Evolutionary conservation across 208 protist species (phyloP).

Genomic region (Entamoeba histolytica): DNA sequence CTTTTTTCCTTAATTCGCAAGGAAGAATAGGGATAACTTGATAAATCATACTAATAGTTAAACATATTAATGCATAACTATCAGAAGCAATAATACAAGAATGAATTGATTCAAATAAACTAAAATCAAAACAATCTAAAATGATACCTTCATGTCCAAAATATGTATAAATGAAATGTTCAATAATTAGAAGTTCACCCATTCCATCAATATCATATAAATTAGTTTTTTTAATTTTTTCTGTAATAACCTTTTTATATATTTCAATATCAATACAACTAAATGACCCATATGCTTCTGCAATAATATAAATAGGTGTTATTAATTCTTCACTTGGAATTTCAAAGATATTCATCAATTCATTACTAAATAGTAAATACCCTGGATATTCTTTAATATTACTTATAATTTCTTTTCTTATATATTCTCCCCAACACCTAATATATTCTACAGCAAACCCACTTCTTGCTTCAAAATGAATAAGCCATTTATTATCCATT

Average conservation of each 20-base stretch:
- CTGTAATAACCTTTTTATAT: background rate
- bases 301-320: background rate
- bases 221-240: background rate
- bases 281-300: background rate
- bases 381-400: background rate
- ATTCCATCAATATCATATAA: background rate
- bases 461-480: background rate
- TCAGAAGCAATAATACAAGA: background rate
- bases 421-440: background rate
- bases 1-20: background rate
- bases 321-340: background rate
- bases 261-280: background rate
- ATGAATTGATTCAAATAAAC: background rate
- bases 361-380: background rate
- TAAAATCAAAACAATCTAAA: background rate
- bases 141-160: background rate
- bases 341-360: background rate
- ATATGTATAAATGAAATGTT: background rate
- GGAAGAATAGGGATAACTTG: background rate
- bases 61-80: background rate
- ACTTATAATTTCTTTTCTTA: background rate
- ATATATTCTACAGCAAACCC: background rate
- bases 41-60: background rate
- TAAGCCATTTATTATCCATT: background rate
- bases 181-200: background rate